Conservation (phyloP, 2,329 filamentous ascomycete genomes). For the Monilinia laxa region DNA sequence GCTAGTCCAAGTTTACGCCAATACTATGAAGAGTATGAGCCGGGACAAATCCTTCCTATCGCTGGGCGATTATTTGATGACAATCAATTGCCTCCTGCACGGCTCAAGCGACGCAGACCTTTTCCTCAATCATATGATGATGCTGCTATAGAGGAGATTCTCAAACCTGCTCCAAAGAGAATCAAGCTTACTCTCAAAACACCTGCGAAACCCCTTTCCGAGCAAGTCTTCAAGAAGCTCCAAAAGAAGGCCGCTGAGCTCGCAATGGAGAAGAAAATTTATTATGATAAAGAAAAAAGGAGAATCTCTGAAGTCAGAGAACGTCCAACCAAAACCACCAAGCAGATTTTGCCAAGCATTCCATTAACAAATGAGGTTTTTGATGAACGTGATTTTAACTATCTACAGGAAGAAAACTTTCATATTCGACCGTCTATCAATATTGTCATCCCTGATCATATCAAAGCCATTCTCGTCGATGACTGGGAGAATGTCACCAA, state of each 20-base stretch:
- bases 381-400: slow-evolving; percentile 20
- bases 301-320: slow-evolving; percentile 20
- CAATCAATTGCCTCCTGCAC: slow-evolving; percentile 6
- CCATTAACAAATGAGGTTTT: not conserved
- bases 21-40: slow-evolving; percentile 31
- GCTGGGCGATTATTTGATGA: slow-evolving; percentile 27
- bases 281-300: not conserved
- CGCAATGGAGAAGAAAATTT: not conserved
- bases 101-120: slow-evolving; percentile 10
- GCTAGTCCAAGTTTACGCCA: slow-evolving; percentile 19
- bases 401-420: slow-evolving; percentile 79
- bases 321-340: slow-evolving; percentile 12
- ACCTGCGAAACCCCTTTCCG: not conserved
- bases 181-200: not conserved
- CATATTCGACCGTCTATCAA: slow-evolving; percentile 81
- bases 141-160: not conserved
- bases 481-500: slow-evolving; percentile 99
- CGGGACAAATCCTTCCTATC: slow-evolving; percentile 28
- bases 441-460: slow-evolving; percentile 79
- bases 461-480: slow-evolving; percentile 92
- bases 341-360: slow-evolving; percentile 16
- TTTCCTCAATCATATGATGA: slow-evolving; percentile 8
- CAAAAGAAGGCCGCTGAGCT: not conserved
- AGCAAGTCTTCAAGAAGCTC: not conserved
- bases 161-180: slow-evolving; percentile 12